A percentile compares a stretch with the other conserved stretches of the same genome.
Conservation (phyloP, 2,329 filamentous ascomycete genomes). For the Stagonosporopsis cucurbitacearum region DNA sequence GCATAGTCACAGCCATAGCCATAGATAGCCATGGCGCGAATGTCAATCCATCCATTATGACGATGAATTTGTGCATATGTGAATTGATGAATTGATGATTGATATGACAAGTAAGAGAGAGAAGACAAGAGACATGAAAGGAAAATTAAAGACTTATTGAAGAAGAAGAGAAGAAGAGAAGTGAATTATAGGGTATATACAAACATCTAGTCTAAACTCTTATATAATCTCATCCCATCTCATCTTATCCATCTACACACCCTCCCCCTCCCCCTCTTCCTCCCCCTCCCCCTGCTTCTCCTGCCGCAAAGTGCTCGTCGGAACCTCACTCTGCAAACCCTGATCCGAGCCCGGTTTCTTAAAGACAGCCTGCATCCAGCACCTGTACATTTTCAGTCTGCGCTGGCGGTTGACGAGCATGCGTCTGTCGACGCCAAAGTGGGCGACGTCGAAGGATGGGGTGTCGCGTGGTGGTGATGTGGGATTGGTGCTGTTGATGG, state of each 20-base stretch:
- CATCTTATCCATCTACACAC: background rate
- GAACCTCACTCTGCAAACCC: slow-evolving; percentile 38
- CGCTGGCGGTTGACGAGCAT: slow-evolving; percentile 90
- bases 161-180: background rate
- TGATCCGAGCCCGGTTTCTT: slow-evolving; percentile 59
- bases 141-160: background rate
- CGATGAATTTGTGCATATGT: too few relatives aligned
- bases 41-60: too few relatives aligned
- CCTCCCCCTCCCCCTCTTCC: slow-evolving; percentile 3
- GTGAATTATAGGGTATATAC: slow-evolving; percentile 1
- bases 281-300: slow-evolving; percentile 24
- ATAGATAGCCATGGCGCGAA: too few relatives aligned
- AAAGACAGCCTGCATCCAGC: slow-evolving; percentile 90
- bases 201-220: background rate
- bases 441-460: slow-evolving; percentile 69
- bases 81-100: too few relatives aligned
- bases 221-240: background rate
- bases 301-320: slow-evolving; percentile 44
- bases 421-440: slow-evolving; percentile 84
- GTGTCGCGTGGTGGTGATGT: slow-evolving; percentile 13
- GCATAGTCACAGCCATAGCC: too few relatives aligned
- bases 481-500: background rate
- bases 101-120: too few relatives aligned
- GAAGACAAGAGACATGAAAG: background rate
- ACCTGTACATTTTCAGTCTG: slow-evolving; percentile 97